Evolutionary conservation across 2,329 filamentous ascomycete genomes (phyloP), one percentile per base, ranked within the genome.

Genomic region (Tolypocladium paradoxum): DNA sequence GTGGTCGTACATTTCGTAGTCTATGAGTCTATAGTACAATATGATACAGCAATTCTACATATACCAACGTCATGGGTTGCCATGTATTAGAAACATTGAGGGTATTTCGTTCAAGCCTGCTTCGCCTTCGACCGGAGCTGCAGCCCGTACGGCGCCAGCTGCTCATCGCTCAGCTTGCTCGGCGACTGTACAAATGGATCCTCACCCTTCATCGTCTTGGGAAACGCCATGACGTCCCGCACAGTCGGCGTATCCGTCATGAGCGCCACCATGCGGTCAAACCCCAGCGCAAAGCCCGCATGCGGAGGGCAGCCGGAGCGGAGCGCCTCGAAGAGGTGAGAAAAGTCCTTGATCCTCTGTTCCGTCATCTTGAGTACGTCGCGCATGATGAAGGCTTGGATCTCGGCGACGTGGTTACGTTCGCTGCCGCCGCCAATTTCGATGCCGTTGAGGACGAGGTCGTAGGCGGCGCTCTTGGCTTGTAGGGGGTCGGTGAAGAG

Each of bases 171-270:
- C 58, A 95, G 75, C 57, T 67, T 68, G 50, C 84, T 84, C 0
- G 93, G 93, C 57, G 88, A 88, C 61, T 82, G 83, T 3, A 95
- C 89, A 68, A 95, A 80, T 53, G 83, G 70, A 70, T 99, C 93
- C 64, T 95, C 88, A 0, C 93, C 91, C 66, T 84, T 90, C 56
- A 90, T 90, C 56, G 83, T 91, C 75, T 99, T 99, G 0, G 93
- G 95, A 64, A 99, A 99, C 0, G 91, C 91, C 68, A 99, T 96
- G 2, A 99, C 92, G 71, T 99, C 92, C 55, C 88, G 77, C 3
- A 99, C 86, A 1, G 86, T 90, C 12, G 86, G 77, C 34, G 80
- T 85, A 1, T 85, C 86, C 24, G 86, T 80, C 76, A 99, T 80
- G 1, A 96, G 74, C 0, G 92, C 86, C 38, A 93, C 77, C 49